These are phyloP conservation scores for Asterionellopsis glacialis DNA, from an alignment of 108 stramenopile species.

Conservation along the genomic window DNA sequence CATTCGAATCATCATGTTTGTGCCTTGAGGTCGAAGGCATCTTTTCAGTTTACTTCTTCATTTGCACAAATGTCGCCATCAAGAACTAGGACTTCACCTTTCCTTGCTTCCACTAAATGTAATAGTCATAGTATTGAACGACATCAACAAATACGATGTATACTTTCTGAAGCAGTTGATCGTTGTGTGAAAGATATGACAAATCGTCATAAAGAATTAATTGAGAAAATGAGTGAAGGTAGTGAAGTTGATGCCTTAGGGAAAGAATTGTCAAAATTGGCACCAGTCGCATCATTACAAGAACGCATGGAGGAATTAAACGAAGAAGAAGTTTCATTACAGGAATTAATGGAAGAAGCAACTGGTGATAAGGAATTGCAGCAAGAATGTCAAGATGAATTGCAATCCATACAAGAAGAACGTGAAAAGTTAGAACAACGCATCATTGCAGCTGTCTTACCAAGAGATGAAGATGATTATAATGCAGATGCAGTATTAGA, in stretches of 20 bases:
- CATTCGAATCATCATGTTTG: no score
- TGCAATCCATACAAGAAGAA: slow-evolving; percentile 34
- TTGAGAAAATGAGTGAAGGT: slow-evolving; percentile 25
- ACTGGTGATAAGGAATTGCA: slow-evolving; percentile 37
- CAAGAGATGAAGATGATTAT: slow-evolving; percentile 69
- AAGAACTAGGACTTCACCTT: no score
- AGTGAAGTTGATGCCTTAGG: slow-evolving; percentile 44
- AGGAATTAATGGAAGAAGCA: slow-evolving; percentile 55
- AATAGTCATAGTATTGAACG: no score
- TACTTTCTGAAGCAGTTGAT: slow-evolving; percentile 28
- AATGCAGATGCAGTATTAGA: slow-evolving; percentile 86
- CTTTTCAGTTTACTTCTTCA: no score
- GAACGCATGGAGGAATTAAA: slow-evolving; percentile 30
- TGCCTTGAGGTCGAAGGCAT: no score
- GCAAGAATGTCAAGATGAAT: slow-evolving; percentile 46
- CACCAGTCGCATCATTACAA: slow-evolving; percentile 25
- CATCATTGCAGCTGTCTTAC: slow-evolving; percentile 56
- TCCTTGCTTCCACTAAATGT: no score
- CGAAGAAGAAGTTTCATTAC: slow-evolving; percentile 41
- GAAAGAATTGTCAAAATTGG: slow-evolving; percentile 62
- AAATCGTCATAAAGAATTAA: slow-evolving; percentile 45
- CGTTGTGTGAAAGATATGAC: slow-evolving; percentile 42
- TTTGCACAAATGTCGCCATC: no score
- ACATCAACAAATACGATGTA: slow-evolving; percentile 4
- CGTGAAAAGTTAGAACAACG: slow-evolving; percentile 29